Evolutionary conservation across 148 eudicot species (phyloP).

Genomic region (Vaccinium corymbosum): DNA sequence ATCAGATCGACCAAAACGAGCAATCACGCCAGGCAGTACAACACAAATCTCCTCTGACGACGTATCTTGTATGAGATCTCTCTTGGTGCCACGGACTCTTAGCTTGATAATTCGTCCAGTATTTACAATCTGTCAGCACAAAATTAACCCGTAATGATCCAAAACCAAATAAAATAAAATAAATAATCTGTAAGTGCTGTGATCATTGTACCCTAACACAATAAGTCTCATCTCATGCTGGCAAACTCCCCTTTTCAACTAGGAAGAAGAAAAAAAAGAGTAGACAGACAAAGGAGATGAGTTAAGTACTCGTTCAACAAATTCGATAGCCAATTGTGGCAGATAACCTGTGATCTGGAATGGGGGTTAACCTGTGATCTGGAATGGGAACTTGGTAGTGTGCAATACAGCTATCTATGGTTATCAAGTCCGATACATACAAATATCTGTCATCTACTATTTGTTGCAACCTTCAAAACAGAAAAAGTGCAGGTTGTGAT

Average conservation of each 20-base stretch:
- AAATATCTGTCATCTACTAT: not conserved
- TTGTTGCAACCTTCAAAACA: not conserved
- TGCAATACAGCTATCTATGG: not conserved
- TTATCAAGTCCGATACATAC: not conserved
- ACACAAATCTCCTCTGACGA: conserved; percentile 85
- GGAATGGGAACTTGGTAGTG: not conserved
- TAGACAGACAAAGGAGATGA: not conserved
- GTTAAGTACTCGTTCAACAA: not conserved
- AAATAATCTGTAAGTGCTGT: not conserved
- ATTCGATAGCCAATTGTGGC: not conserved
- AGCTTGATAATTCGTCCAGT: conserved; percentile 64
- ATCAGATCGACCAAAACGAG: conserved; percentile 88
- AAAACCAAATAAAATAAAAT: too few relatives aligned
- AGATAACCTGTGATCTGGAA: not conserved
- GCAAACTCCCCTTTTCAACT: not conserved
- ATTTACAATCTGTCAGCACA: conserved; percentile 54
- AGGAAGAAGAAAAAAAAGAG: not conserved
- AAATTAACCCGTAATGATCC: not conserved
- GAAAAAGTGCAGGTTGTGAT: not conserved
- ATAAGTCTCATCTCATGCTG: not conserved
- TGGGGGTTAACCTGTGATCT: not conserved
- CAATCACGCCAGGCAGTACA: conserved; percentile 75
- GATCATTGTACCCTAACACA: not conserved
- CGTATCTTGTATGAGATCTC: conserved; percentile 59
- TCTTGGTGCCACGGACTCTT: conserved; percentile 78